phyloP scores from a whole-genome alignment of 768 basidiomycete species.

The Hygrophorus pudorinus region DNA sequence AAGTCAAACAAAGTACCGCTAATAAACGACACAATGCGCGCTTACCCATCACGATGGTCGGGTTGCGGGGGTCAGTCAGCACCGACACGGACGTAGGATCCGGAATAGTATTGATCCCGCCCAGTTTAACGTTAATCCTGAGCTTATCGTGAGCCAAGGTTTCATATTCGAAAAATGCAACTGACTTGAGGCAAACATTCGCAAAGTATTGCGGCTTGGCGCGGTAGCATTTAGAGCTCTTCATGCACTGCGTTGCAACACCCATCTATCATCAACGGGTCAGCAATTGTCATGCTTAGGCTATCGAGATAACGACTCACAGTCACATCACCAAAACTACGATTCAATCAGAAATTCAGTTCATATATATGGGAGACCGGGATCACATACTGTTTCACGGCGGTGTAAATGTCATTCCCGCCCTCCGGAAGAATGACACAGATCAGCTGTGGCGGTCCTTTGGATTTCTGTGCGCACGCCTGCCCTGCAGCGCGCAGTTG shows the following conservation, averaged over 20 bases:
- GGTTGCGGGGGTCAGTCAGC: slow-evolving; percentile 59
- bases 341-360: neutral
- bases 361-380: neutral
- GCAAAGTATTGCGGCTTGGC: slow-evolving; percentile 75
- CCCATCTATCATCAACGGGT: slow-evolving; percentile 36
- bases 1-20: slow-evolving; percentile 1
- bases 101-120: slow-evolving; percentile 74
- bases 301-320: neutral
- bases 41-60: slow-evolving; percentile 72
- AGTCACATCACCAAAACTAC: slow-evolving; percentile 55
- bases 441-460: slow-evolving; percentile 36
- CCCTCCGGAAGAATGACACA: slow-evolving; percentile 55
- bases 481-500: slow-evolving; percentile 44
- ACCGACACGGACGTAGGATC: slow-evolving; percentile 55
- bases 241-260: slow-evolving; percentile 73
- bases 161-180: slow-evolving; percentile 5
- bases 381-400: slow-evolving; percentile 62
- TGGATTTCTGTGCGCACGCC: slow-evolving; percentile 30
- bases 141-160: neutral
- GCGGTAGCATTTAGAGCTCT: slow-evolving; percentile 50
- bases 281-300: neutral
- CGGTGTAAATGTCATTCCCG: slow-evolving; percentile 66
- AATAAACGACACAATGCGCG: neutral
- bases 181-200: slow-evolving; percentile 72
- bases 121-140: slow-evolving; percentile 78